These are phyloP conservation scores for Vitis hybrid DNA, from an alignment of 177 flowering plant species.

Conservation along the genomic window DNA sequence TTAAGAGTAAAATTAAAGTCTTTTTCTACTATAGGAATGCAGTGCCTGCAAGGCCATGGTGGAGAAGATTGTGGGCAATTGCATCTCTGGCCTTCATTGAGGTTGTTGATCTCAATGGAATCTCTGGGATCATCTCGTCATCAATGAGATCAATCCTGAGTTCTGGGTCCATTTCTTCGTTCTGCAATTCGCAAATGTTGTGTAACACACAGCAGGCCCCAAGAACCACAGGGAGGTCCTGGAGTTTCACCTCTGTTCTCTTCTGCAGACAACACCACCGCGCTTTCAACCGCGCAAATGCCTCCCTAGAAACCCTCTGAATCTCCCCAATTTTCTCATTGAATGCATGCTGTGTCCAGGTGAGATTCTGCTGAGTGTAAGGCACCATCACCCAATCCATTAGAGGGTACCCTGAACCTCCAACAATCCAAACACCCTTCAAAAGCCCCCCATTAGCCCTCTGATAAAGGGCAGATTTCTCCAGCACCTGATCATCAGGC, in stretches of 20 bases:
- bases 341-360: conserved; percentile 60
- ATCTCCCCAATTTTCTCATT: conserved; percentile 57
- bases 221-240: conserved; percentile 56
- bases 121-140: conserved; percentile 52
- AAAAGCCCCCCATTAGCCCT: conserved; percentile 46
- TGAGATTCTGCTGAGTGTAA: conserved; percentile 43
- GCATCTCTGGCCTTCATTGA: conserved; percentile 54
- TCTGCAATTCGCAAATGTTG: conserved; percentile 49
- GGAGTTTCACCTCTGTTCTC: conserved; percentile 54
- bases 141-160: conserved; percentile 36
- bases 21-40: conserved; percentile 29
- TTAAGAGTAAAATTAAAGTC: neutral
- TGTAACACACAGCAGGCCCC: conserved; percentile 68
- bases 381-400: conserved; percentile 68
- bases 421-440: conserved; percentile 60
- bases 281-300: conserved; percentile 51
- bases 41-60: conserved; percentile 57
- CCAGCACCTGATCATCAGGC: conserved; percentile 61
- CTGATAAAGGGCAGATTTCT: conserved; percentile 51
- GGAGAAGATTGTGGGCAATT: conserved; percentile 60
- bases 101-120: conserved; percentile 35
- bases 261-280: conserved; percentile 63
- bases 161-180: conserved; percentile 40
- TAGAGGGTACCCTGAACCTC: conserved; percentile 47
- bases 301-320: conserved; percentile 37